These are phyloP conservation scores for Coemansia erecta DNA, from an alignment of 192 early-diverging fungal species.

Conservation along the genomic window DNA sequence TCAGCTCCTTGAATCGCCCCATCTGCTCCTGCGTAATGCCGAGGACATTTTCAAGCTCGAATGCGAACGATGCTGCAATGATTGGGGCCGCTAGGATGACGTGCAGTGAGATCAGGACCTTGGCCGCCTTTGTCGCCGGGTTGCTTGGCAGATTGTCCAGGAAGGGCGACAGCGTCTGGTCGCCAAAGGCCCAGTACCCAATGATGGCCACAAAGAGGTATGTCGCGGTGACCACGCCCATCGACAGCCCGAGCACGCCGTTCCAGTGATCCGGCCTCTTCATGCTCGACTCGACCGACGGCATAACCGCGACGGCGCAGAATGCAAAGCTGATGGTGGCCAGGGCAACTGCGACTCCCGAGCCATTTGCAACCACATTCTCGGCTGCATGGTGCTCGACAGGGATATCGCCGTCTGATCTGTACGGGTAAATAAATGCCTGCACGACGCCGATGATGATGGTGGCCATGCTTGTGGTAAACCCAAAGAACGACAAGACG, in stretches of 20 bases:
- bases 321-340: constrained; percentile 78
- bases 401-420: constrained; percentile 19
- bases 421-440: constrained; percentile 44
- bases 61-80: constrained; percentile 67
- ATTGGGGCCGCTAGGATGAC: constrained; percentile 82
- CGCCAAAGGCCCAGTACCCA: constrained; percentile 74
- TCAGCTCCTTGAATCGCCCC: constrained; percentile 51
- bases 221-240: constrained; percentile 62
- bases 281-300: constrained; percentile 78
- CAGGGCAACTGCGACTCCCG: constrained; percentile 65
- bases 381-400: constrained; percentile 39
- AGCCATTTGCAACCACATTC: constrained; percentile 44
- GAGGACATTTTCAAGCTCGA: constrained; percentile 64
- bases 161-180: constrained; percentile 61
- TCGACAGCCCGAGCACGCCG: constrained; percentile 59
- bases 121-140: constrained; percentile 57
- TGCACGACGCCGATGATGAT: constrained; percentile 64
- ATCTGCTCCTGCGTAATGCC: constrained; percentile 57
- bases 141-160: constrained; percentile 64
- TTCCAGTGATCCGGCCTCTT: constrained; percentile 63
- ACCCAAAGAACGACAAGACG: constrained; percentile 66
- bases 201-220: constrained; percentile 69
- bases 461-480: constrained; percentile 67
- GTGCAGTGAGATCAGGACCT: constrained; percentile 73
- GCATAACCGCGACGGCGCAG: constrained; percentile 76